Evolutionary conservation across 2,329 filamentous ascomycete species (phyloP).

Genomic region (Alternaria gansuensis): DNA sequence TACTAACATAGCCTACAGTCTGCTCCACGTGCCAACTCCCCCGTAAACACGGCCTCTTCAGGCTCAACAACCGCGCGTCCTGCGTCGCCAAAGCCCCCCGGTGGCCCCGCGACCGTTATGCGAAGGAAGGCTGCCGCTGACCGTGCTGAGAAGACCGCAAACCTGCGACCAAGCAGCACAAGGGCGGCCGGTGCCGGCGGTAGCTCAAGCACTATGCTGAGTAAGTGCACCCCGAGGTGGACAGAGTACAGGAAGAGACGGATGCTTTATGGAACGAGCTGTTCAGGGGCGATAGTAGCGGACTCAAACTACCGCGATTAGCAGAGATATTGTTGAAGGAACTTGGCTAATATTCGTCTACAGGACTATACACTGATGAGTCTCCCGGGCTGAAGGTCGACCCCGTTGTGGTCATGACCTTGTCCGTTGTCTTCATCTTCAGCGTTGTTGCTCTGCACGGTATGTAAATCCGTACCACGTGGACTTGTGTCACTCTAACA

Average conservation of each 20-base stretch:
- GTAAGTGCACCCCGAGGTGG: slow-evolving; percentile 64
- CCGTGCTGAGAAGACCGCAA: slow-evolving; percentile 96
- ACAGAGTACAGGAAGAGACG: neutral
- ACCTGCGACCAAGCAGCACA: slow-evolving; percentile 90
- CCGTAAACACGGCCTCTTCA: slow-evolving; percentile 56
- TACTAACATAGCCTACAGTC: slow-evolving; percentile 17
- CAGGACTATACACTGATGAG: slow-evolving; percentile 96
- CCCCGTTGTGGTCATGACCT: slow-evolving; percentile 93
- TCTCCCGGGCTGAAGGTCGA: slow-evolving; percentile 97
- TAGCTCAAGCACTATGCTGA: slow-evolving; percentile 97
- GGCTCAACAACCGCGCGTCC: slow-evolving; percentile 78
- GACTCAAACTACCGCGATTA: neutral
- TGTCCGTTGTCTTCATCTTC: slow-evolving; percentile 98
- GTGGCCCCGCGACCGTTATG: slow-evolving; percentile 94
- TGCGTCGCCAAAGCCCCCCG: slow-evolving; percentile 86
- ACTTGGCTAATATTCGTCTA: slow-evolving; percentile 27
- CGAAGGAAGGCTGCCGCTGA: slow-evolving; percentile 94
- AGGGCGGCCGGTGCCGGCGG: slow-evolving; percentile 92
- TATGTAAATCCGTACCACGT: slow-evolving; percentile 60
- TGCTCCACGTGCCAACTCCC: slow-evolving; percentile 49
- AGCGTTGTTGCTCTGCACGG: slow-evolving; percentile 97
- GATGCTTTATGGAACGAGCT: neutral
- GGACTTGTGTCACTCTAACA: slow-evolving; percentile 24
- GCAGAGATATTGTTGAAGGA: neutral
- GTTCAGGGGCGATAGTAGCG: neutral